Evolutionary conservation across 352 stramenopile species (phyloP).

Genomic region (Globisporangium spiculum): DNA sequence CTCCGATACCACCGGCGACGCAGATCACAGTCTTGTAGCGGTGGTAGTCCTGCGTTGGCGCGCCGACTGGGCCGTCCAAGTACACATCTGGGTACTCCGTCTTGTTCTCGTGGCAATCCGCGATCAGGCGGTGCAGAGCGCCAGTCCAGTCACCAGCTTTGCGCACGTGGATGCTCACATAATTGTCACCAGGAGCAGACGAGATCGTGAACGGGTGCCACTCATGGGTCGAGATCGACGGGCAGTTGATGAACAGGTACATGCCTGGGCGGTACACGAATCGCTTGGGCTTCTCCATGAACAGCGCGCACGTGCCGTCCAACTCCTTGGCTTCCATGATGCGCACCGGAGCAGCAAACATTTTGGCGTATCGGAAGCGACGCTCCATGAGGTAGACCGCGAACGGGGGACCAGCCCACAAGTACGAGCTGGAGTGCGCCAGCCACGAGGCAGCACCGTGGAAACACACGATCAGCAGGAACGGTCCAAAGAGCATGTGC

Average conservation of each 20-base stretch:
- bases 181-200: slow-evolving; percentile 79
- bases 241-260: slow-evolving; percentile 90
- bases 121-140: slow-evolving; percentile 54
- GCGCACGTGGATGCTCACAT: slow-evolving; percentile 78
- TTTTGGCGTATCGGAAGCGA: slow-evolving; percentile 68
- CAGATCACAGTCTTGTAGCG: slow-evolving; percentile 77
- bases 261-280: slow-evolving; percentile 76
- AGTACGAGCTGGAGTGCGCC: slow-evolving; percentile 49
- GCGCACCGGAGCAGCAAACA: slow-evolving; percentile 58
- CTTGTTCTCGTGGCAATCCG: slow-evolving; percentile 60
- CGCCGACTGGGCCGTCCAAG: slow-evolving; percentile 69
- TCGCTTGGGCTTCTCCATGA: slow-evolving; percentile 74
- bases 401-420: slow-evolving; percentile 64
- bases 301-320: slow-evolving; percentile 65
- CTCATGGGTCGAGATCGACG: slow-evolving; percentile 72
- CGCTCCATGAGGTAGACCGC: slow-evolving; percentile 68
- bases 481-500: slow-evolving; percentile 76
- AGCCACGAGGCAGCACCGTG: slow-evolving; percentile 71
- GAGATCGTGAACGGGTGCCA: slow-evolving; percentile 93
- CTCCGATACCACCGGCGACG: slow-evolving; percentile 72
- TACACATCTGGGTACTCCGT: slow-evolving; percentile 68
- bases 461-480: slow-evolving; percentile 62
- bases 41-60: slow-evolving; percentile 74
- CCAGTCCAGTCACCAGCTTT: slow-evolving; percentile 73
- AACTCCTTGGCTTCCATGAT: slow-evolving; percentile 68